phyloP scores from a whole-genome alignment of 2,329 filamentous ascomycete genomes.

The Cladophialophora carrionii region DNA sequence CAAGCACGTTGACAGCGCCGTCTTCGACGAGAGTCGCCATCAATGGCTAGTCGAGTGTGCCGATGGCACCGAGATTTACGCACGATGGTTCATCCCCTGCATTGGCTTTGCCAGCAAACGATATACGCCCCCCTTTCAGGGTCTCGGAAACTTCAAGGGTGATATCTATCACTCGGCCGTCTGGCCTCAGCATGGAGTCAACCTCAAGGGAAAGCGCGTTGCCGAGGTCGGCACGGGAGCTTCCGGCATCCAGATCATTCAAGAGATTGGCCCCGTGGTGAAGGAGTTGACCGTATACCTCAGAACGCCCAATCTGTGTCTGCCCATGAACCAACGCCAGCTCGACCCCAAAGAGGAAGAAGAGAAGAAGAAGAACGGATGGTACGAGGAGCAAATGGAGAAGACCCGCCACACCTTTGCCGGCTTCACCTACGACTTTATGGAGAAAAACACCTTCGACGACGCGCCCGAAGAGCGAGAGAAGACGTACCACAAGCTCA shows the following conservation, averaged over 20 bases:
- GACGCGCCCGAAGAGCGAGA: conserved; percentile 57
- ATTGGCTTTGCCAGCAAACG: conserved; percentile 61
- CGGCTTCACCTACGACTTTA: conserved; percentile 63
- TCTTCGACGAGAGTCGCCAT: conserved; percentile 41
- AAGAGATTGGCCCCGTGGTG: conserved; percentile 33
- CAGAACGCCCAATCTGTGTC: conserved; percentile 63
- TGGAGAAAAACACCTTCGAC: conserved; percentile 60
- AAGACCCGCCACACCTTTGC: conserved; percentile 57
- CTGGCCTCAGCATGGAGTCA: conserved; percentile 63
- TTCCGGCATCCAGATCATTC: conserved; percentile 47
- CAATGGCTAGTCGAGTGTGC: conserved; percentile 33
- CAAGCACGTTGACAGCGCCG: conserved; percentile 44
- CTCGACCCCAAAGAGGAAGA: conserved; percentile 59
- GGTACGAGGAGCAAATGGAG: conserved; percentile 58
- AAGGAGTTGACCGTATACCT: conserved; percentile 53
- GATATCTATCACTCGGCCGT: conserved; percentile 63
- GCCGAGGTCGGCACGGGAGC: conserved; percentile 68
- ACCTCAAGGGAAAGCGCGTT: conserved; percentile 61
- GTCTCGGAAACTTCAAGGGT: conserved; percentile 62
- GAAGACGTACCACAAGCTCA: conserved; percentile 55
- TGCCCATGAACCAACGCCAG: conserved; percentile 61
- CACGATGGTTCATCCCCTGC: conserved; percentile 30
- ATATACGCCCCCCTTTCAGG: conserved; percentile 64
- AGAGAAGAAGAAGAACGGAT: conserved; percentile 56
- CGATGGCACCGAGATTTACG: conserved; percentile 29